phyloP scores from a whole-genome alignment of 2,329 filamentous ascomycete genomes.

The Hansfordia pulvinata region DNA sequence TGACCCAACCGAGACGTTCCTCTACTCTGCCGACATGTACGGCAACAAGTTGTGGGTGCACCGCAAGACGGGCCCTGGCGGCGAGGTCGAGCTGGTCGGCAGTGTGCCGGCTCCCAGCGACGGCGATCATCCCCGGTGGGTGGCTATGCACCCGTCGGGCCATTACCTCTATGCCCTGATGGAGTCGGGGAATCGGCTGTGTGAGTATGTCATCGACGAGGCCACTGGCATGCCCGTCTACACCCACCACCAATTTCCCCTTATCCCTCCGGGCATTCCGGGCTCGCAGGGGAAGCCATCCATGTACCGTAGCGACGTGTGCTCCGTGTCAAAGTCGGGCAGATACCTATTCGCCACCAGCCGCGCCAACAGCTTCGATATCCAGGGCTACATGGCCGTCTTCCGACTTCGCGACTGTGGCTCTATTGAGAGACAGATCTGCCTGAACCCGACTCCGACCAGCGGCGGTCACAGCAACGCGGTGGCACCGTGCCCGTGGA shows the following conservation, averaged over 20 bases:
- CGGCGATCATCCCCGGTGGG: conserved; percentile 76
- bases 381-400: conserved; percentile 73
- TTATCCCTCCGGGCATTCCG: conserved; percentile 62
- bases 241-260: conserved; percentile 61
- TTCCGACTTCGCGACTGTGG: conserved; percentile 60
- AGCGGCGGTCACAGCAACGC: conserved; percentile 84
- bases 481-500: conserved; percentile 72
- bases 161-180: conserved; percentile 76
- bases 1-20: conserved; percentile 56
- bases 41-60: conserved; percentile 80
- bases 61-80: conserved; percentile 44
- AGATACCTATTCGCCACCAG: conserved; percentile 73
- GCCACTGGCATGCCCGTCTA: conserved; percentile 62
- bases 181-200: conserved; percentile 78
- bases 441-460: conserved; percentile 71
- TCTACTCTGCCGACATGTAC: conserved; percentile 68
- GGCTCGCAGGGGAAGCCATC: conserved; percentile 28
- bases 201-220: conserved; percentile 69
- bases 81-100: conserved; percentile 55
- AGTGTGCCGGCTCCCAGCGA: conserved; percentile 56
- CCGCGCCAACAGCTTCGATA: conserved; percentile 60
- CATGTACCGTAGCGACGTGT: conserved; percentile 80
- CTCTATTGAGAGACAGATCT: conserved; percentile 64
- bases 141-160: conserved; percentile 67
- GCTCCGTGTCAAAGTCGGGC: conserved; percentile 53